A percentile compares a stretch with the other conserved stretches of the same genome.
phyloP scores from a whole-genome alignment of 768 basidiomycete genomes.

The Suillus subluteus region DNA sequence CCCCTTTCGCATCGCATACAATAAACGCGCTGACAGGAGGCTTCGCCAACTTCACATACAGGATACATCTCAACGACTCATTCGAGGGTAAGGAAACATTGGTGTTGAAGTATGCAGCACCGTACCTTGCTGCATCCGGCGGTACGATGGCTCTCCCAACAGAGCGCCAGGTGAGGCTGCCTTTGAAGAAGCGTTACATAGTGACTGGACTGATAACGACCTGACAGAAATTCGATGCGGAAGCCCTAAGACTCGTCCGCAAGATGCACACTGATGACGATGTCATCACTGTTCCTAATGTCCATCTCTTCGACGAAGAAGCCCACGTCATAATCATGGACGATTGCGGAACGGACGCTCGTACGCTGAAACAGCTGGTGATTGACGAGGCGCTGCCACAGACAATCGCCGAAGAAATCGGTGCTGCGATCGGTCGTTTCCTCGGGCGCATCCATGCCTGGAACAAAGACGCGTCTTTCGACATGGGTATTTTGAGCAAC shows the following conservation, averaged over 20 bases:
- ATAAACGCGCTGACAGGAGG: conserved; percentile 55
- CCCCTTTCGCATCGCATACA: conserved; percentile 48
- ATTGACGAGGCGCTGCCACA: conserved; percentile 36
- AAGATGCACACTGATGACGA: conserved; percentile 33
- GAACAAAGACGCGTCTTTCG: conserved; percentile 36
- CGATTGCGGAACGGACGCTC: conserved; percentile 49
- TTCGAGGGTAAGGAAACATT: conserved; percentile 49
- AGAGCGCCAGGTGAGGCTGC: conserved; percentile 53
- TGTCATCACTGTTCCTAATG: conserved; percentile 49
- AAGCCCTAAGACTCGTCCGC: conserved; percentile 50
- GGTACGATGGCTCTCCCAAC: conserved; percentile 38
- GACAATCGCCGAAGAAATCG: conserved; percentile 46
- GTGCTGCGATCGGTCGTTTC: conserved; percentile 56
- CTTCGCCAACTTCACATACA: conserved; percentile 57
- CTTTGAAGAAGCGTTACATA: background rate
- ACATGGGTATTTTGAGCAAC: conserved; percentile 42
- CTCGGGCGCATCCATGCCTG: conserved; percentile 54
- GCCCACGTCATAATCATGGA: conserved; percentile 63
- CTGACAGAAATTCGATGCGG: conserved; percentile 46
- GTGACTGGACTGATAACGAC: conserved; percentile 26
- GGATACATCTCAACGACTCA: conserved; percentile 46
- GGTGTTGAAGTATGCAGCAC: conserved; percentile 61
- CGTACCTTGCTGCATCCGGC: conserved; percentile 39
- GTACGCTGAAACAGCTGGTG: conserved; percentile 46
- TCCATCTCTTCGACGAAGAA: conserved; percentile 53